A percentile compares a stretch with the other conserved stretches of the same genome.
Conservation (phyloP, 352 stramenopile genomes). For the Globisporangium takayamanum region DNA sequence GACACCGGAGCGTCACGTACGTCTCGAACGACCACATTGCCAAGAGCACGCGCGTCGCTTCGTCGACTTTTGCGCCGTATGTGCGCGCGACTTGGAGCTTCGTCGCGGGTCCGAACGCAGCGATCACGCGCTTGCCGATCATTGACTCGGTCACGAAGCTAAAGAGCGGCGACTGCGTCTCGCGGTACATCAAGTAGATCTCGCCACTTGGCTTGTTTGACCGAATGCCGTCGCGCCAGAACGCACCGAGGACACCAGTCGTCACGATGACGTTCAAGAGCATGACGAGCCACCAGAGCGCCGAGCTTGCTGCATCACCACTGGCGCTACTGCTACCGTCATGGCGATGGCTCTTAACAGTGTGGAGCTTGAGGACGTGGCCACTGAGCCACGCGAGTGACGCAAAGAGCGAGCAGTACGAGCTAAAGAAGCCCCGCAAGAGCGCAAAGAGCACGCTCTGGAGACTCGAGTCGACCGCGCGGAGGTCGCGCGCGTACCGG, state of each 20-base stretch:
- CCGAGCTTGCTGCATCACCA: background rate
- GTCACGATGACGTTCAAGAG: constrained; percentile 20
- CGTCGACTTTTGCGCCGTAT: constrained; percentile 29
- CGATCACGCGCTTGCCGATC: constrained; percentile 25
- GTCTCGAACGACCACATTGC: constrained; percentile 30
- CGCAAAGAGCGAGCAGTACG: constrained; percentile 29
- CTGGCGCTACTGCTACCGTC: background rate
- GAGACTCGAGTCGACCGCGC: constrained; percentile 34
- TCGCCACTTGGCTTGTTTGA: constrained; percentile 27
- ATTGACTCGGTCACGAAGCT: constrained; percentile 40
- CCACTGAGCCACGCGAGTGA: constrained; percentile 31
- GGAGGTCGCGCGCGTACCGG: constrained; percentile 24
- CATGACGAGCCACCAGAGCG: constrained; percentile 23
- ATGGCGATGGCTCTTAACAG: background rate
- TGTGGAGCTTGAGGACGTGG: constrained; percentile 22
- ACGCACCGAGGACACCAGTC: constrained; percentile 13
- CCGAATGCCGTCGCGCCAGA: constrained; percentile 23
- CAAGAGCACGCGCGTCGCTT: constrained; percentile 25
- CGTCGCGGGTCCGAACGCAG: constrained; percentile 28
- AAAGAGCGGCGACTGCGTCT: constrained; percentile 27
- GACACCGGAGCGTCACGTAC: constrained; percentile 24
- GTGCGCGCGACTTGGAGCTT: constrained; percentile 21
- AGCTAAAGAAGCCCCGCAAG: constrained; percentile 31
- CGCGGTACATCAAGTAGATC: constrained; percentile 29
- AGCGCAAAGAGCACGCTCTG: constrained; percentile 33